Evolutionary conservation across 164 flowering plant species (phyloP), one percentile per base, ranked within the genome.

Genomic region (Magnolia changhungtana): DNA sequence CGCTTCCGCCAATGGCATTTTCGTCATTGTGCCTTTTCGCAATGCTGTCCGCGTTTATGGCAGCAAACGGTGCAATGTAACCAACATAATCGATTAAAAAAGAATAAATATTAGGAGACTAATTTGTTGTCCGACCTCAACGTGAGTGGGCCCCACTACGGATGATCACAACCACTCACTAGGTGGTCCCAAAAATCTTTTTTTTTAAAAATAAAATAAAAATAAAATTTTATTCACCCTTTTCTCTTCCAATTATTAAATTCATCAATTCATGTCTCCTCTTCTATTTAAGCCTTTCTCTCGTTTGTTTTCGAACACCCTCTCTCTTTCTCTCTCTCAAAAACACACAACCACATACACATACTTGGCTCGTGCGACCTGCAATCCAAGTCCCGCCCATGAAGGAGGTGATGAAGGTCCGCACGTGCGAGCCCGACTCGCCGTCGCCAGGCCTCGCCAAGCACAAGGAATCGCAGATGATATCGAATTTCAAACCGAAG

Each of bases 401-500:
- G 89, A 88, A 86, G 67, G 78, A 72, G 20, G 72, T 69, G 67
- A 78, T 79, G 78, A 78, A 75, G 79, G 80, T 75, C 24, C 65
- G 78, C 67, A 68, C 70, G 21, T 79, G 67, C 73, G 61, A 63
- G 7, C 24, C 78, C 23, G 75, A 21, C 31, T 51, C 83, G 21
- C 10, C 82, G 4, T 8, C 84, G 4, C 6, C 90, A 70, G 21
- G 81, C 37, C 78, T 88, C 37, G 59, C 79, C 84, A 75, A 89
- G 80, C 88, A 87, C 87, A 86, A 72, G 65, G 77, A 86, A 27
- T 90, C 98, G 10, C 91, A 87, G 2, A 77, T 82, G 1, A 88
- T 93, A 71, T 83, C 91, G 1, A 90, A 90, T 81, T 50, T 79
- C 74, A 87, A 88, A 86, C 97, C 97, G 8, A 89, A 90, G 75